phyloP scores from a whole-genome alignment of 257 asterid genomes.

The Solanum ossicruentum region DNA sequence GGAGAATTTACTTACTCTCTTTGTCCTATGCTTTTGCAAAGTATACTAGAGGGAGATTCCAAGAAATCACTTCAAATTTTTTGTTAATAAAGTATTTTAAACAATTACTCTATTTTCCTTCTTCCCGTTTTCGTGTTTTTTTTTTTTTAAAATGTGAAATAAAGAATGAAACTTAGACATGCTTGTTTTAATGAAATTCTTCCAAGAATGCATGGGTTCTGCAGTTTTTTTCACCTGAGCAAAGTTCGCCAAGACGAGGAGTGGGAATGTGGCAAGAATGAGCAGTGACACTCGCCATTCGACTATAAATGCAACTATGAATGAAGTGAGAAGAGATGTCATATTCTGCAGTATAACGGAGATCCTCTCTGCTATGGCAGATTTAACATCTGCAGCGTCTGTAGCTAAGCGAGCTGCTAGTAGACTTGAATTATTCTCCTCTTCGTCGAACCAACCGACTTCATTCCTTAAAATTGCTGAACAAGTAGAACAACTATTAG shows the following conservation, averaged over 20 bases:
- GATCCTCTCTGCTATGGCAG: constrained; percentile 96
- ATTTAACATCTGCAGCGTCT: constrained; percentile 91
- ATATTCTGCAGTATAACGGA: constrained; percentile 91
- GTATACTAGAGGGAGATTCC: constrained; percentile 21
- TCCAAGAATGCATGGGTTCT: background rate
- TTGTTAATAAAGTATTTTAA: background rate
- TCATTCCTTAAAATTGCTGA: constrained; percentile 91
- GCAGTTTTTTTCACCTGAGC: constrained; percentile 68
- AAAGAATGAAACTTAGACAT: background rate
- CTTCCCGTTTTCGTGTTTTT: background rate
- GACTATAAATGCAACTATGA: constrained; percentile 90
- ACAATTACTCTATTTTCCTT: background rate
- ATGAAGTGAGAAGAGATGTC: constrained; percentile 96
- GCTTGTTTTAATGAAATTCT: background rate
- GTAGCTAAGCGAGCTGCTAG: constrained; percentile 87
- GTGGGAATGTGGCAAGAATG: constrained; percentile 84
- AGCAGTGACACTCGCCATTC: constrained; percentile 97
- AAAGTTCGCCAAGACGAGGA: constrained; percentile 90
- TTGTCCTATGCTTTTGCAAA: constrained; percentile 33
- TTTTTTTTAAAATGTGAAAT: background rate
- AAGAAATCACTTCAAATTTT: constrained; percentile 7
- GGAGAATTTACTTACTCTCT: constrained; percentile 23
- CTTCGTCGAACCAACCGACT: constrained; percentile 99
- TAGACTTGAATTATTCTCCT: constrained; percentile 88
- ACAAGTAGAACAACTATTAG: background rate